Evolutionary conservation across 177 flowering plant species (phyloP).

Genomic region (Vitis hybrid): DNA sequence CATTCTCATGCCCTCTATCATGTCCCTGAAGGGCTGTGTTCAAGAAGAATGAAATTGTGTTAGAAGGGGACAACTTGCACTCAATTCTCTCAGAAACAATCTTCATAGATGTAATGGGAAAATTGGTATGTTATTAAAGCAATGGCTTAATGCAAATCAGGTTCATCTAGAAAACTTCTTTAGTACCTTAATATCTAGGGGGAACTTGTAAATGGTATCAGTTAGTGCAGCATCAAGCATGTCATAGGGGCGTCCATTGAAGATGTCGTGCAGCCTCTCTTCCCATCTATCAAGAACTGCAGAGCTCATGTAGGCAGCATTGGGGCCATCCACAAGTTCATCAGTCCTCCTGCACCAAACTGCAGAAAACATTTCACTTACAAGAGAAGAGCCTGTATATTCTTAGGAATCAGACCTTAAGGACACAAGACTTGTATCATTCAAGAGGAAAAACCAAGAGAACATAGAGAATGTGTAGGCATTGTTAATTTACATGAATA

Average conservation of each 20-base stretch:
- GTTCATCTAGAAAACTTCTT: not conserved
- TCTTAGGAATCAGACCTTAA: too few species aligned
- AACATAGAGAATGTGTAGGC: too few species aligned
- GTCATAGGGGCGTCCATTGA: constrained; percentile 65
- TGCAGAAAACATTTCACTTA: constrained; percentile 13
- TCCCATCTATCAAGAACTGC: constrained; percentile 74
- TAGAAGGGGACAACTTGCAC: not conserved
- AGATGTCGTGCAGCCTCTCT: constrained; percentile 61
- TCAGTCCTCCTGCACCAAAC: constrained; percentile 90
- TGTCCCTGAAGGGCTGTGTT: constrained; percentile 70
- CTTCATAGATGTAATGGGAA: not conserved
- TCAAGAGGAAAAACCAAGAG: too few species aligned
- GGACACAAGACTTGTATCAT: too few species aligned
- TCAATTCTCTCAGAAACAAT: too few species aligned
- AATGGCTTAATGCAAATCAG: too few species aligned
- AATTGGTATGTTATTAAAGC: too few species aligned
- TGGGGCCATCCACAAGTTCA: constrained; percentile 81
- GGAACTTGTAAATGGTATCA: constrained; percentile 60
- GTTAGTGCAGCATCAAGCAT: constrained; percentile 76
- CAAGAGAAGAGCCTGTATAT: too few species aligned
- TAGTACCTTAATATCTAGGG: constrained; percentile 63
- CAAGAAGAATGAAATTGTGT: not conserved
- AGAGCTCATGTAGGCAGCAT: constrained; percentile 43
- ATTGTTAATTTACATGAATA: too few species aligned
- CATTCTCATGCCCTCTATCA: constrained; percentile 87